Evolutionary conservation across 2,329 filamentous ascomycete genomes (phyloP), one percentile per base, ranked within the genome.

Genomic region (Cercospora sojina): DNA sequence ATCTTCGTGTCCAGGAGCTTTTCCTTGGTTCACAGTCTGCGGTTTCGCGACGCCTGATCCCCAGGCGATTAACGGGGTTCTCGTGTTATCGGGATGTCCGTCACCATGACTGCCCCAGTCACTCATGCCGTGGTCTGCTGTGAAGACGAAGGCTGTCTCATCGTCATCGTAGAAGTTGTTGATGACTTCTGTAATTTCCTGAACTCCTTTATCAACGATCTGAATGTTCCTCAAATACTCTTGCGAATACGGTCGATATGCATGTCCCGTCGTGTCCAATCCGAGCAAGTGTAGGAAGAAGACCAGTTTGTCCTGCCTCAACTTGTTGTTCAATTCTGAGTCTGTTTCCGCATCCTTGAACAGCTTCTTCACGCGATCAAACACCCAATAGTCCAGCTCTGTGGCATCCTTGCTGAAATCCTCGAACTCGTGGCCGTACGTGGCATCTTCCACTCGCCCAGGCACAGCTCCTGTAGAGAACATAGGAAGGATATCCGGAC

Each of bases 71-170:
- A 99, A 82, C 0, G 95, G 95, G 0, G 95, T 99, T 59, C 95
- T 87, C 3, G 95, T 99, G 74, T 98, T 99, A 78, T 99, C 91
- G 0, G 95, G 95, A 79, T 99, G 93, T 7, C 95, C 95, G 78
- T 99, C 95, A 41, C 96, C 96, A 77, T 99, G 96, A 73, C 93
- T 98, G n/a, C 96, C 95, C 90, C 91, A 97, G 79, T 99, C 95
- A 75, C 92, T 98, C 95, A 99, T 99, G 18, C 95, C 95, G 78
- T 99, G 95, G 76, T 99, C 95, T 7, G 95, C 95, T 1, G 96
- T 99, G 77, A 99, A 99, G 16, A 99, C 87, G 77, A 94, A 99
- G 0, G 96, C 92, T 0, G 95, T 98, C 78, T 95, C 89, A 63
- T 87, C 90, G 70, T 88, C 87, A 72, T 81, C 84, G 74, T 97